Conservation (phyloP, 495 filamentous ascomycete genomes). For the Bathelium albidoporum region DNA sequence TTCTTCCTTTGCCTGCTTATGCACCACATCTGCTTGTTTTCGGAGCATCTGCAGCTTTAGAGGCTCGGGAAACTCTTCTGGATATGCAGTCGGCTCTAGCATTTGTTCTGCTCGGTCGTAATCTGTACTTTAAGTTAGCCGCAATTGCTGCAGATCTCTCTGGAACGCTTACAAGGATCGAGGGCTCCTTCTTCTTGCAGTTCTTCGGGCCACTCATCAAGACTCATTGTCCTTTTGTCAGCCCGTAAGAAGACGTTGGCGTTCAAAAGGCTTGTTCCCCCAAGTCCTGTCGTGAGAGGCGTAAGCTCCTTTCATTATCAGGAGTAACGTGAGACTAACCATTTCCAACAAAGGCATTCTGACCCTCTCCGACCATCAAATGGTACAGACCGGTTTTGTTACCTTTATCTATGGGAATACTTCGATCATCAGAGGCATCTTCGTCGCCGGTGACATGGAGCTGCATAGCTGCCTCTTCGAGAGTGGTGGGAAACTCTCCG, state of each 20-base stretch:
- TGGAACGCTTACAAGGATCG: conserved; percentile 13
- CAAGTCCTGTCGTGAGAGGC: conserved; percentile 38
- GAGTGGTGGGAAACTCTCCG: conserved; percentile 47
- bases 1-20: conserved; percentile 29
- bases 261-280: conserved; percentile 55
- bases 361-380: conserved; percentile 51
- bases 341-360: conserved; percentile 56
- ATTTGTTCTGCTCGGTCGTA: conserved; percentile 47
- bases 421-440: conserved; percentile 32
- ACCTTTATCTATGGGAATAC: conserved; percentile 35
- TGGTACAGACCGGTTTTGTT: conserved; percentile 55
- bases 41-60: conserved; percentile 48
- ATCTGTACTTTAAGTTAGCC: conserved; percentile 30
- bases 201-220: conserved; percentile 51
- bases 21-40: conserved; percentile 43
- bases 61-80: conserved; percentile 43
- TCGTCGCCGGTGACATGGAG: conserved; percentile 49
- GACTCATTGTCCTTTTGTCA: conserved; percentile 42
- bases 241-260: conserved; percentile 57
- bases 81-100: conserved; percentile 50
- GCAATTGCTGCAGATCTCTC: neutral
- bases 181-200: conserved; percentile 35
- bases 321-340: conserved; percentile 36
- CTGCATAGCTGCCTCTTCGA: conserved; percentile 37
- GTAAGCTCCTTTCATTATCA: neutral